A percentile compares a stretch with the other conserved stretches of the same genome.
Conservation (phyloP, 805 yeast genomes). For the Yarrowia bubula region DNA sequence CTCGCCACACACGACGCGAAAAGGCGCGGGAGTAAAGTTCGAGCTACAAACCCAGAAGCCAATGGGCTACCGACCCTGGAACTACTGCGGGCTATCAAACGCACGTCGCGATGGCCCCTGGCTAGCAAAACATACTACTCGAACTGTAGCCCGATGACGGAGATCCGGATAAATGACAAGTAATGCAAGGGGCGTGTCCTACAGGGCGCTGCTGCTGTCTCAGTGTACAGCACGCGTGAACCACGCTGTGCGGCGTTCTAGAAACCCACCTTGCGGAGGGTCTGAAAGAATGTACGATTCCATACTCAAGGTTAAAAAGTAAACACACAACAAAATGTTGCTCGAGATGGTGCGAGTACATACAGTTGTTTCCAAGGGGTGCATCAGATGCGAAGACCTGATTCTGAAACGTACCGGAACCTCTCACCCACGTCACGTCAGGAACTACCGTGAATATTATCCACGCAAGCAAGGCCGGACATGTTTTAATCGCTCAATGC, state of each 20-base stretch:
- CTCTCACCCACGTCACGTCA: too few species aligned
- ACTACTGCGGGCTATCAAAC: neutral
- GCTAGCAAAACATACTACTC: neutral
- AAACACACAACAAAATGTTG: neutral
- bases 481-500: neutral
- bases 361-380: too few species aligned
- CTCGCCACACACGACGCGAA: neutral
- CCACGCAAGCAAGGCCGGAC: neutral
- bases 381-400: too few species aligned
- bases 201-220: neutral
- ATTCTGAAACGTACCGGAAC: too few species aligned
- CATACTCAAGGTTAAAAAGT: neutral
- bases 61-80: neutral
- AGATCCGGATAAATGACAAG: neutral
- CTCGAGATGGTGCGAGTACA: too few species aligned
- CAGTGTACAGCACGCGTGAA: neutral
- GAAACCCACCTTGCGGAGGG: neutral
- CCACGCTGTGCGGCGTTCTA: neutral
- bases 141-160: neutral
- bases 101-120: slow-evolving; percentile 7
- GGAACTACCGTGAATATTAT: too few species aligned
- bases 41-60: neutral
- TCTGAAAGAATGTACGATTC: neutral
- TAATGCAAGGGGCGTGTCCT: neutral
- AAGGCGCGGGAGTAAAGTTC: neutral